phyloP scores from a whole-genome alignment of 345 rosid species.

The Eutrema yunnanense region DNA sequence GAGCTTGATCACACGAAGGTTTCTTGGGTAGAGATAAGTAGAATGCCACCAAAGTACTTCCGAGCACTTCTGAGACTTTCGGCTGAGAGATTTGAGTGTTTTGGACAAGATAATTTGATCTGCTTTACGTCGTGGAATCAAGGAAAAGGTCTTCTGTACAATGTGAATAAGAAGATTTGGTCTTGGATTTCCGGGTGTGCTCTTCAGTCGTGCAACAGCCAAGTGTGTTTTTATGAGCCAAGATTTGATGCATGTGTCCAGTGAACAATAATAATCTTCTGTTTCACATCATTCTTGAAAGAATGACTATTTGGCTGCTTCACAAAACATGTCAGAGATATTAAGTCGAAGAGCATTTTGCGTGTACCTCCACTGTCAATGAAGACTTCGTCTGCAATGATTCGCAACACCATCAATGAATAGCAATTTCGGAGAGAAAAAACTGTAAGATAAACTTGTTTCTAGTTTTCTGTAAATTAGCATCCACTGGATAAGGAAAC shows the following conservation, averaged over 20 bases:
- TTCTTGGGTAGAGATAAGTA: constrained; percentile 85
- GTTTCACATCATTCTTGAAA: neutral
- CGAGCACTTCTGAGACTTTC: constrained; percentile 82
- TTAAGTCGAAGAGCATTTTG: neutral
- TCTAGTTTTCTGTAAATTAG: constrained; percentile 24
- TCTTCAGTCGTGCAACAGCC: constrained; percentile 93
- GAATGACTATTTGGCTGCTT: neutral
- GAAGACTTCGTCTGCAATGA: constrained; percentile 11
- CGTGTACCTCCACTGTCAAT: neutral
- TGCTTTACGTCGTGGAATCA: constrained; percentile 99
- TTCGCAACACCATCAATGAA: constrained; percentile 10
- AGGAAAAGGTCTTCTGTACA: constrained; percentile 84
- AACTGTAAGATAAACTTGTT: constrained; percentile 26
- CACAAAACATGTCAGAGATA: constrained; percentile 3
- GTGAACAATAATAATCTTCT: constrained; percentile 17
- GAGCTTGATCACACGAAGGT: constrained; percentile 82
- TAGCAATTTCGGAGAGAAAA: neutral
- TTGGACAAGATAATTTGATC: constrained; percentile 92
- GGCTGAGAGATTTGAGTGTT: constrained; percentile 96
- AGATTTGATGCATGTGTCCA: constrained; percentile 75
- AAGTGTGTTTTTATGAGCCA: constrained; percentile 95
- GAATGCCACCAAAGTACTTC: constrained; percentile 91
- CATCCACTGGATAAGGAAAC: constrained; percentile 7
- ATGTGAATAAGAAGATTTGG: constrained; percentile 89
- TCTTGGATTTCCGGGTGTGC: constrained; percentile 97